Percentiles rank a stretch among this genome's conserved stretches.
Evolutionary conservation across 1,139 yeast species (phyloP).

Genomic region (Arxiozyma telluris): DNA sequence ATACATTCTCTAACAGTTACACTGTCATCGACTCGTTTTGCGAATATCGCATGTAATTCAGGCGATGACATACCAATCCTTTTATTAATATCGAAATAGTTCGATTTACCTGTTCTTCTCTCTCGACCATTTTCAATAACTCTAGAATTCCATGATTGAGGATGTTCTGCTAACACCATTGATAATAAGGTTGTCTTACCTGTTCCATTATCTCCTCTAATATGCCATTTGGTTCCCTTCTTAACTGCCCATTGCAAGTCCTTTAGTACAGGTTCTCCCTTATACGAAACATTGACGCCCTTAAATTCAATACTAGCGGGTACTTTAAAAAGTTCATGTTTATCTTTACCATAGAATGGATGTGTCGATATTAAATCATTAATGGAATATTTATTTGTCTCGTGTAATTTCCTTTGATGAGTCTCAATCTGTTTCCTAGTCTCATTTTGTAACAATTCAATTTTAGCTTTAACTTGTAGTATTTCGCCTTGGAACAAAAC

Average conservation of each 20-base stretch:
- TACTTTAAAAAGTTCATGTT: conserved; percentile 15
- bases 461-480: conserved; percentile 27
- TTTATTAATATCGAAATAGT: conserved; percentile 70
- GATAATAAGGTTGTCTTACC: conserved; percentile 88
- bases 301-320: conserved; percentile 50
- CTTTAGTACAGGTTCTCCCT: conserved; percentile 49
- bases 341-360: conserved; percentile 14
- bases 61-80: conserved; percentile 86
- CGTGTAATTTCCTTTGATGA: conserved; percentile 10
- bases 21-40: conserved; percentile 33
- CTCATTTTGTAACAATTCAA: conserved; percentile 28
- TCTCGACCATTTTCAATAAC: conserved; percentile 55
- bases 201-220: conserved; percentile 82
- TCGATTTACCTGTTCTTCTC: conserved; percentile 67
- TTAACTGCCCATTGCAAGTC: conserved; percentile 59
- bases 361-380: conserved; percentile 21
- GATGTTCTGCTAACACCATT: conserved; percentile 86
- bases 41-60: conserved; percentile 79
- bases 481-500: conserved; percentile 42
- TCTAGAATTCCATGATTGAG: conserved; percentile 83
- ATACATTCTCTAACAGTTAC: conserved; percentile 51
- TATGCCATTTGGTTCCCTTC: conserved; percentile 77
- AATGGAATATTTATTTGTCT: conserved; percentile 6
- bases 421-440: conserved; percentile 16
- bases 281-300: conserved; percentile 58